Base-by-base conservation (phyloP, 139 green algal genomes). In the Nannochloris sp. region DNA sequence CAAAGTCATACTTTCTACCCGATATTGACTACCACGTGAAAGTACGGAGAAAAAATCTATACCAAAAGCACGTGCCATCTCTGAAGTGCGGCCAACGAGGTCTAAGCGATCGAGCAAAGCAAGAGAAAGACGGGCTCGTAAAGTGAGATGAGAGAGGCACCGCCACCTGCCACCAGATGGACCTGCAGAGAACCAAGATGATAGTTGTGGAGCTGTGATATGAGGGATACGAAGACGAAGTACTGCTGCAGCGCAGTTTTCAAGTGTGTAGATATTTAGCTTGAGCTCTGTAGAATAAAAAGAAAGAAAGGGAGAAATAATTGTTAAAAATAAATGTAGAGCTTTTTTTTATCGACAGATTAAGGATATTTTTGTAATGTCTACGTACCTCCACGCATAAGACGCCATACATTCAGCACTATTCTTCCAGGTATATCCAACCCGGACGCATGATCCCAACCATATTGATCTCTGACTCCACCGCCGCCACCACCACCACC, bases 31-130 rank as follows among this genome's bases (percentile, higher is more conserved):
- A 38, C 90, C 90, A 6, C 90, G 82, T 4, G 77, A 65, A 30
- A 92, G 73, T 38, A 89, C 82, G 2, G 66, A 74, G 69, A 89
- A 92, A 72, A 98, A 97, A 83, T 98, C 93, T 53, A 99, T 97
- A 73, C 93, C 93, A 65, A 95, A 97, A 10, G 90, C 83, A n/a
- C 86, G 74, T 23, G 88, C 91, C 61, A 96, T 67, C 82, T 97
- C 91, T 7, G 78, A 76, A 4, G 89, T 96, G 37, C 92, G 77
- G 8, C 83, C 88, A 30, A 95, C 70, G 53, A 98, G 60, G 70
- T 99, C 93, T 65, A 99, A 81, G 34, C 85, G 74, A 53, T 95
- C 85, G 56, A 95, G 51, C 73, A 99, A 82, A 3, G 74, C 64
- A 61, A 97, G 77, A 51, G 81, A 85, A 27, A 95, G 74, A 25